Base-by-base conservation (phyloP, 139 green algal species). In the Chlorella sp. region DNA sequence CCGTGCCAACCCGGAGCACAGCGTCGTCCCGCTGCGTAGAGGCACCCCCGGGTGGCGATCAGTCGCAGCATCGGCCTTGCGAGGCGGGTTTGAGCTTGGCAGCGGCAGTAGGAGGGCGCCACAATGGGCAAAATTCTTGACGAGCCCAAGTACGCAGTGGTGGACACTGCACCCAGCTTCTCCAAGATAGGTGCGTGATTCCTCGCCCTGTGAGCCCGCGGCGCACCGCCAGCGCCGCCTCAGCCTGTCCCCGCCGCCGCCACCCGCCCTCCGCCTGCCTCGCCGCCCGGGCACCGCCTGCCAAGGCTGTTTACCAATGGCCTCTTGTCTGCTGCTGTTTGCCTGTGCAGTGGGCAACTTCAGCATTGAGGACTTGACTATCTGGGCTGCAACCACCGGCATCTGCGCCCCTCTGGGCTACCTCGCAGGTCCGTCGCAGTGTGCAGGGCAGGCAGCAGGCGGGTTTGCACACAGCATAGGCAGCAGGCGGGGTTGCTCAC, bases 311-410 rank as follows among this genome's bases (percentile, higher is more conserved):
- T 57, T 36, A 0, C 3, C 34, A 16, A 19, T n/a, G 21, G 5
- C 15, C 18, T 24, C 34, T 57, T 4, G 15, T 1, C 82, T 77
- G 60, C 60, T 7, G 24, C 36, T 3, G 42, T 19, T 86, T 21
- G 53, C 12, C 18, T n/a, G 79, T 78, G 82, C 88, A 91, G 91
- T 92, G 15, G 60, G 83, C 71, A 93, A 93, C 40, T 91, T 90
- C 66, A 89, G 2, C 36, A 12, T 90, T 2, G 42, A 64, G 3
- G 88, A 93, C 76, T 91, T 66, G 83, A 57, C 60, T 30, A 21
- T 90, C 9, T 39, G 66, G 1, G 91, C 37, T 22, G 88, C 28
- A 11, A 40, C 88, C 9, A 73, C 83, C 2, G 88, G 53, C 4
- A 11, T 90, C 19, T 71, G 88, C 57, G 68, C 76, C 60, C 88